Percentiles rank a stretch among this genome's conserved stretches.
phyloP scores from a whole-genome alignment of 2,329 filamentous ascomycete genomes.

The Aureobasidium sp. region DNA sequence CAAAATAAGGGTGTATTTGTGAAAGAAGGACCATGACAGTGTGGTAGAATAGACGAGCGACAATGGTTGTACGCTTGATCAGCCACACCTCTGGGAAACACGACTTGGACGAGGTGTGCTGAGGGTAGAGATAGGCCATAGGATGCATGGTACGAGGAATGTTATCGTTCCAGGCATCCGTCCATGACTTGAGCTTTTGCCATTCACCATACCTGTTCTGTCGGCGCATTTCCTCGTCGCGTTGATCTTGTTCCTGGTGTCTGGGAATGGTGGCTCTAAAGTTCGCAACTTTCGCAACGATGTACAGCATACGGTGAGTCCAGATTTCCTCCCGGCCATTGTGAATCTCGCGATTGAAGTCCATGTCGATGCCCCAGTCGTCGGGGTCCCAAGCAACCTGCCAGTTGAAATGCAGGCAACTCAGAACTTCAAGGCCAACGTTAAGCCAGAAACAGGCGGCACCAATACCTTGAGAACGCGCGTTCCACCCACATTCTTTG shows the following conservation, averaged over 20 bases:
- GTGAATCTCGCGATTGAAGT: conserved; percentile 51
- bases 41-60: conserved; percentile 82
- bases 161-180: conserved; percentile 69
- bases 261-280: conserved; percentile 64
- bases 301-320: conserved; percentile 82
- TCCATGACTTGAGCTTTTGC: conserved; percentile 69
- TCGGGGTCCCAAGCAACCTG: conserved; percentile 81
- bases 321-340: conserved; percentile 68
- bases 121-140: conserved; percentile 64
- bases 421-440: conserved; percentile 81
- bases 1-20: conserved; percentile 65
- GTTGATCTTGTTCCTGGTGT: conserved; percentile 49
- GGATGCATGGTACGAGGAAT: conserved; percentile 83
- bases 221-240: conserved; percentile 54
- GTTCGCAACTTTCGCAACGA: conserved; percentile 78
- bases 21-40: conserved; percentile 73
- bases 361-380: conserved; percentile 78
- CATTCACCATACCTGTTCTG: conserved; percentile 65
- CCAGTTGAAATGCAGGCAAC: conserved; percentile 81
- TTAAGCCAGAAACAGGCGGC: conserved; percentile 93
- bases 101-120: conserved; percentile 59
- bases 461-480: conserved; percentile 66
- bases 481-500: conserved; percentile 84
- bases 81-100: conserved; percentile 84
- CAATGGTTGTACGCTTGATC: conserved; percentile 69